Evolutionary conservation across 1,139 yeast species (phyloP).

Genomic region (Kazachstania sp.): DNA sequence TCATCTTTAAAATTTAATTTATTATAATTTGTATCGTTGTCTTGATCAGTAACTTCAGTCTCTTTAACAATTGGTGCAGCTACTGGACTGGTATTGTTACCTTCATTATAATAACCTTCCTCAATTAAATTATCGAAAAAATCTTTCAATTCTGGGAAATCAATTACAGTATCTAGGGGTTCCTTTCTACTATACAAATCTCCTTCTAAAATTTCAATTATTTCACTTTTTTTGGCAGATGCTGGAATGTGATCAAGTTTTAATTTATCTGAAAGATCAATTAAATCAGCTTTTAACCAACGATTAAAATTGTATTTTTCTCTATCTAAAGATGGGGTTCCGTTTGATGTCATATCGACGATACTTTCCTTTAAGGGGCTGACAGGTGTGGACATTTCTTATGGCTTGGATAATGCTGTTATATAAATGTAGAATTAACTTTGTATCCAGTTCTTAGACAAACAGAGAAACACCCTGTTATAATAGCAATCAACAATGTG

Average conservation of each 20-base stretch:
- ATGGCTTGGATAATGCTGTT: too few species aligned
- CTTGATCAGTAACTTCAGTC: neutral
- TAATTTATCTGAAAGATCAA: slow-evolving; percentile 25
- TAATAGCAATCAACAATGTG: too few species aligned
- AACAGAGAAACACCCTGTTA: too few species aligned
- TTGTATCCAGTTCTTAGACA: too few species aligned
- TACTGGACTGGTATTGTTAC: neutral
- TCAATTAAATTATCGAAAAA: slow-evolving; percentile 15
- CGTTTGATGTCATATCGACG: neutral
- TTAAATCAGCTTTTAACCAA: slow-evolving; percentile 27
- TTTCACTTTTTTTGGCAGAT: slow-evolving; percentile 16
- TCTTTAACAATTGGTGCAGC: neutral
- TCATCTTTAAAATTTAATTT: slow-evolving; percentile 1
- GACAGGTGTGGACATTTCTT: neutral
- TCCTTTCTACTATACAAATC: slow-evolving; percentile 15
- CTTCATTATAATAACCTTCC: neutral
- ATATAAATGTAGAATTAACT: too few species aligned
- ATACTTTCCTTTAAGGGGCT: neutral
- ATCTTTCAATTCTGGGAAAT: slow-evolving; percentile 26
- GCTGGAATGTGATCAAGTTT: slow-evolving; percentile 16
- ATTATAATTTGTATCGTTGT: slow-evolving; percentile 2
- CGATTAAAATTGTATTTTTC: slow-evolving; percentile 11
- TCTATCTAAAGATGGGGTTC: too few species aligned
- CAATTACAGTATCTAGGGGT: slow-evolving; percentile 21
- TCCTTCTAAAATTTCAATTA: slow-evolving; percentile 18